Evolutionary conservation across 176 grass and related monocot species (phyloP).

Genomic region (Poa annua): DNA sequence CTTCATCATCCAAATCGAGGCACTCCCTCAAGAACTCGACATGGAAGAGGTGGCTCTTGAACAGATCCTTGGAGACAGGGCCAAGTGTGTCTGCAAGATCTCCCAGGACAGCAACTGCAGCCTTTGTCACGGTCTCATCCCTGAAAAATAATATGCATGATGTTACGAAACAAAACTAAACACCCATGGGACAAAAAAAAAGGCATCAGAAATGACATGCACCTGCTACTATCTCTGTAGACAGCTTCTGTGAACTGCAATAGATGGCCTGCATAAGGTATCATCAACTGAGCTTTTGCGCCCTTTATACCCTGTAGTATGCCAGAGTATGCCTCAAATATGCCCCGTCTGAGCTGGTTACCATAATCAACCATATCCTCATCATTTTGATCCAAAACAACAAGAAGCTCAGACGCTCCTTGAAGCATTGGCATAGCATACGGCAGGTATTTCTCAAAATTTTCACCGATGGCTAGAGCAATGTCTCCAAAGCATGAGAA

Average conservation of each 20-base stretch:
- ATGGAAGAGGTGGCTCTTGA: conserved; percentile 64
- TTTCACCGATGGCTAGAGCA: conserved; percentile 89
- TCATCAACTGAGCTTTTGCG: conserved; percentile 76
- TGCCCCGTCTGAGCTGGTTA: conserved; percentile 84
- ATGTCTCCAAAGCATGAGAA: conserved; percentile 96
- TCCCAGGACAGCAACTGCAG: conserved; percentile 79
- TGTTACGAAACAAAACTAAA: conserved; percentile 12
- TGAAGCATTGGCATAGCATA: conserved; percentile 87
- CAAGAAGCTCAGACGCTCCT: conserved; percentile 73
- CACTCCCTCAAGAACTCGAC: conserved; percentile 71
- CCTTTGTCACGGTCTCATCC: conserved; percentile 86
- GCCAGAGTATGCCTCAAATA: conserved; percentile 93
- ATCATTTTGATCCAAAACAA: conserved; percentile 65
- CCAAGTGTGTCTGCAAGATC: conserved; percentile 85
- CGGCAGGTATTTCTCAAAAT: conserved; percentile 87
- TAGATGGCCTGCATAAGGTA: conserved; percentile 70
- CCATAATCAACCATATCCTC: conserved; percentile 92
- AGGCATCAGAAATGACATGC: conserved; percentile 2
- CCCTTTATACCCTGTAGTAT: conserved; percentile 95
- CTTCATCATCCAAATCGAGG: conserved; percentile 55
- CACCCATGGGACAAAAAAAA: conserved; percentile 16
- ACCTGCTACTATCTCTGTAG: conserved; percentile 79
- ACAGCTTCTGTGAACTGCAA: conserved; percentile 85
- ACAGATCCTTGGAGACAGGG: conserved; percentile 57
- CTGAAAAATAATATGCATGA: conserved; percentile 36